Conservation (phyloP, 169 alveolate species). For the Plasmodium relictum region DNA sequence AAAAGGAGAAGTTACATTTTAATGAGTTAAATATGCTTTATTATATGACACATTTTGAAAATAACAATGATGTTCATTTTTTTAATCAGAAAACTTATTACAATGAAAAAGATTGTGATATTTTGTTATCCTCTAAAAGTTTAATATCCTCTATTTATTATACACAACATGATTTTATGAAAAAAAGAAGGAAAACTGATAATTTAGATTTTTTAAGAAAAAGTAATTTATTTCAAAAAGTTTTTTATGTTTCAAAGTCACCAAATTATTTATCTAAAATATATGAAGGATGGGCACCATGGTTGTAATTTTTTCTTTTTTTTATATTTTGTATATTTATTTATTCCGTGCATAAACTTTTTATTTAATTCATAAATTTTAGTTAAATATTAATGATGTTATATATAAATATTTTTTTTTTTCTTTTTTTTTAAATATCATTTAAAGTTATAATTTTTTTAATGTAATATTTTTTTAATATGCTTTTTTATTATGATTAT, state of each 20-base stretch:
- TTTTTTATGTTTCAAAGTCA: conserved; percentile 16
- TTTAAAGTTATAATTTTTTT: too few species aligned
- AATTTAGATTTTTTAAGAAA: not conserved
- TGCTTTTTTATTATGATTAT: too few species aligned
- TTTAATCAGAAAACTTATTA: conserved; percentile 6
- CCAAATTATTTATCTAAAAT: conserved; percentile 23
- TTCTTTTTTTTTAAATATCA: not conserved
- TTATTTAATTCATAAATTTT: not conserved
- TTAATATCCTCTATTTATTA: conserved; percentile 6
- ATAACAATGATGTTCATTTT: conserved; percentile 9
- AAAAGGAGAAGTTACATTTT: not conserved
- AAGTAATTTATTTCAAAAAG: conserved; percentile 1
- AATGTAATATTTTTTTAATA: too few species aligned
- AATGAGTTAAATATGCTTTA: conserved; percentile 14
- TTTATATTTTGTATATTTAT: not conserved
- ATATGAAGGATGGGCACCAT: conserved; percentile 20
- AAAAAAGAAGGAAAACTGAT: not conserved
- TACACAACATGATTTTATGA: conserved; percentile 5
- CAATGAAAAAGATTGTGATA: conserved; percentile 7
- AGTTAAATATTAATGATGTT: too few species aligned
- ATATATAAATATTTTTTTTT: not conserved
- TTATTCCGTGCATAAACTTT: not conserved
- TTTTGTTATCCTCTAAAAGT: not conserved
- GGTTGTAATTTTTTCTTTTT: conserved; percentile 2
- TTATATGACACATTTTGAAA: conserved; percentile 16